Conservation (phyloP, 1,139 yeast genomes). For the Kodamaea suecica region DNA sequence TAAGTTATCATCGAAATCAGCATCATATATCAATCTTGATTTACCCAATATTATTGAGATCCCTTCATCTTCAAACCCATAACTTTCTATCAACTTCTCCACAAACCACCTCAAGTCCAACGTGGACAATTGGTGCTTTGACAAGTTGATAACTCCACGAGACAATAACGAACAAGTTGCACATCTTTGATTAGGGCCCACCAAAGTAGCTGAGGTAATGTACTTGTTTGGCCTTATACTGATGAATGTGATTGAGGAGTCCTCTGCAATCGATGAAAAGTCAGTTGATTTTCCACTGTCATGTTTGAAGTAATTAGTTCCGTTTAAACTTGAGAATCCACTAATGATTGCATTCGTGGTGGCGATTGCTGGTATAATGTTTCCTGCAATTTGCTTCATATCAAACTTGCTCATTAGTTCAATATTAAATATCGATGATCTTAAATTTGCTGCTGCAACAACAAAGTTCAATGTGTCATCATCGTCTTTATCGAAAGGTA, state of each 20-base stretch:
- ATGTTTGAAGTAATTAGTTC: conserved; percentile 55
- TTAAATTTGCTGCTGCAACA: conserved; percentile 79
- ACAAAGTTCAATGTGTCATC: conserved; percentile 87
- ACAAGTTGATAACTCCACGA: conserved; percentile 39
- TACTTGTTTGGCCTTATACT: conserved; percentile 69
- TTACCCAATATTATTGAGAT: conserved; percentile 59
- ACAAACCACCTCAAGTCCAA: conserved; percentile 42
- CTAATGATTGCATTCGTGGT: conserved; percentile 96
- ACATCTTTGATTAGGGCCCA: conserved; percentile 65
- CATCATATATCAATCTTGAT: conserved; percentile 71
- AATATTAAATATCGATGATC: conserved; percentile 72
- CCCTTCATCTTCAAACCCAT: conserved; percentile 64
- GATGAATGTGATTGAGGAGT: conserved; percentile 56
- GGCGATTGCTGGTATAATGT: conserved; percentile 97
- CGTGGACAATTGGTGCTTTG: conserved; percentile 13
- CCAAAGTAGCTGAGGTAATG: conserved; percentile 59
- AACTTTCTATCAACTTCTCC: conserved; percentile 40
- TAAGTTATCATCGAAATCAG: conserved; percentile 82
- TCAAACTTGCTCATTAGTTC: conserved; percentile 78
- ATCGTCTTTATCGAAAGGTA: conserved; percentile 91
- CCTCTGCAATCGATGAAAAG: conserved; percentile 13
- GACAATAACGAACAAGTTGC: conserved; percentile 66
- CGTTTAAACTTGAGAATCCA: conserved; percentile 68
- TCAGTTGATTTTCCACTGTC: conserved; percentile 17
- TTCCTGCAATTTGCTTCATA: conserved; percentile 92